Conservation (phyloP, 306 rosid genomes). For the Fagus sylvatica region DNA sequence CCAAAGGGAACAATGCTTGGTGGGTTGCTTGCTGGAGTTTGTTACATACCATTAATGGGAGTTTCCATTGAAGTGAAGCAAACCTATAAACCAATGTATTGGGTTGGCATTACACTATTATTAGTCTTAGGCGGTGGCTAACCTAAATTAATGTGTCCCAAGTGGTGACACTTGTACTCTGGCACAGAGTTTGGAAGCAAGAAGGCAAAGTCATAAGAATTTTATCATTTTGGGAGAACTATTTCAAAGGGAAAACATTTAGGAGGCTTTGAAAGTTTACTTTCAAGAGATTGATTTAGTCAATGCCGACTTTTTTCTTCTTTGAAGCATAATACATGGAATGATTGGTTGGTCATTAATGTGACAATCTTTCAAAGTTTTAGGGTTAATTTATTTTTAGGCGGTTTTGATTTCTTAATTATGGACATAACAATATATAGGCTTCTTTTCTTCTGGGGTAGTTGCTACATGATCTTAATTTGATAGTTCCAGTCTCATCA, state of each 20-base stretch:
- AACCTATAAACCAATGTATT: neutral
- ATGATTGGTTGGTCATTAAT: neutral
- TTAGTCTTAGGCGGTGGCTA: no score
- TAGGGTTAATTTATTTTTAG: neutral
- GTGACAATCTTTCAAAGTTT: neutral
- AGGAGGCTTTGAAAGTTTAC: neutral
- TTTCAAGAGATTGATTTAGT: neutral
- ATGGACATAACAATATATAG: neutral
- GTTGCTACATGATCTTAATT: no score
- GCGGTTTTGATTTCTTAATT: no score
- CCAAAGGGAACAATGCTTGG: neutral
- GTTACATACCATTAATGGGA: conserved; percentile 1
- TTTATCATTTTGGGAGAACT: neutral
- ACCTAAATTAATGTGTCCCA: neutral
- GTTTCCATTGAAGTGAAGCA: neutral
- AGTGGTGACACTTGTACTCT: neutral
- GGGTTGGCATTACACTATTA: no score
- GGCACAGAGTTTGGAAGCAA: neutral
- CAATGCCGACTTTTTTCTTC: neutral
- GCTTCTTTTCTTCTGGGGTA: neutral
- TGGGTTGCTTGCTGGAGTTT: neutral
- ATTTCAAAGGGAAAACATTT: neutral
- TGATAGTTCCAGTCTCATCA: no score
- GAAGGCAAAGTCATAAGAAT: neutral
- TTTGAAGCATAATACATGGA: neutral